Conservation (phyloP, 1,139 yeast species). For the Geotrichum siamense region DNA sequence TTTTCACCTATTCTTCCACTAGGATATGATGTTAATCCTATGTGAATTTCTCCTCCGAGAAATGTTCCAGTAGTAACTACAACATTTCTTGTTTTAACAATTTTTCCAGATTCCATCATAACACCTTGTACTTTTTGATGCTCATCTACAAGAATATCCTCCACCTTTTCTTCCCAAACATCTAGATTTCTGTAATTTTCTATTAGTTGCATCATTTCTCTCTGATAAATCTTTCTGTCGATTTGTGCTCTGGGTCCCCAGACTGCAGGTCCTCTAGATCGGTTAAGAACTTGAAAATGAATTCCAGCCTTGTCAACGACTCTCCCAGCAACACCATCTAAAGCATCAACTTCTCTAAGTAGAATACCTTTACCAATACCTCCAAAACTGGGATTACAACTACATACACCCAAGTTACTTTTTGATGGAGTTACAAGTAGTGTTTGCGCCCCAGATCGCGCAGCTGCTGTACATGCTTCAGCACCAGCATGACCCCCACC, state of each 20-base stretch:
- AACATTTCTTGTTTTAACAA: slow-evolving; percentile 56
- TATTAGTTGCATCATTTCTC: slow-evolving; percentile 71
- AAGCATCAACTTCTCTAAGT: slow-evolving; percentile 86
- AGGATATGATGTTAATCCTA: slow-evolving; percentile 72
- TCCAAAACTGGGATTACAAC: slow-evolving; percentile 97
- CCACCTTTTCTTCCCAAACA: slow-evolving; percentile 69
- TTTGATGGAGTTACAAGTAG: slow-evolving; percentile 70
- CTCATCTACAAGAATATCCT: slow-evolving; percentile 67
- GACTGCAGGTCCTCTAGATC: slow-evolving; percentile 92
- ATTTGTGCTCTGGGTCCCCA: slow-evolving; percentile 99
- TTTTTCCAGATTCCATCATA: slow-evolving; percentile 57
- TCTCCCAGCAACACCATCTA: slow-evolving; percentile 83
- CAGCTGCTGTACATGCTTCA: slow-evolving; percentile 93
- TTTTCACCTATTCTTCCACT: slow-evolving; percentile 92
- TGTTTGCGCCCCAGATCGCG: slow-evolving; percentile 71
- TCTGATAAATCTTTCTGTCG: slow-evolving; percentile 70
- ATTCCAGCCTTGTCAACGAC: slow-evolving; percentile 90
- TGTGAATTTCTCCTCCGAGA: slow-evolving; percentile 87
- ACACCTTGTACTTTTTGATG: slow-evolving; percentile 51
- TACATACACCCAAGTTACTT: slow-evolving; percentile 80
- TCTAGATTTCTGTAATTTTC: slow-evolving; percentile 50
- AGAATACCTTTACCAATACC: slow-evolving; percentile 98
- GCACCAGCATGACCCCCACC: slow-evolving; percentile 99
- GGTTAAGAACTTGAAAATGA: slow-evolving; percentile 79
- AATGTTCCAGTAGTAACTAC: slow-evolving; percentile 96